Evolutionary conservation across 805 yeast species (phyloP).

Genomic region (Wickerhamomyces bisporus): DNA sequence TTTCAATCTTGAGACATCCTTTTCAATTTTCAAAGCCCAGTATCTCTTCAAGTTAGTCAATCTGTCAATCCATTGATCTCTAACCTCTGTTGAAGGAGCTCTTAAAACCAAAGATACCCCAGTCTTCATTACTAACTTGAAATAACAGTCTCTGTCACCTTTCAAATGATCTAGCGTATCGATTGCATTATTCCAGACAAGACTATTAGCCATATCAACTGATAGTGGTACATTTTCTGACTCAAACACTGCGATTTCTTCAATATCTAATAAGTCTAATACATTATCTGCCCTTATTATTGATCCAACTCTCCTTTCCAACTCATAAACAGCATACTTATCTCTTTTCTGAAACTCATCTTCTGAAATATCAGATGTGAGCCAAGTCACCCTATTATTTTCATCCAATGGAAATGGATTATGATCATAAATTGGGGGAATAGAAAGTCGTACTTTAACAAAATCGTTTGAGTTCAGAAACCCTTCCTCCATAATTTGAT

Average conservation of each 20-base stretch:
- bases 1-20: conserved; percentile 35
- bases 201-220: conserved; percentile 25
- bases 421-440: conserved; percentile 39
- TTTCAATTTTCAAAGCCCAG: conserved; percentile 49
- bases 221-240: conserved; percentile 18
- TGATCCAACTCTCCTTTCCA: conserved; percentile 53
- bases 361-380: conserved; percentile 31
- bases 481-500: conserved; percentile 19
- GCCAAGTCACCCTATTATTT: conserved; percentile 58
- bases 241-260: conserved; percentile 32
- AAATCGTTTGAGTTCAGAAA: conserved; percentile 23
- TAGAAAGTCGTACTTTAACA: conserved; percentile 11
- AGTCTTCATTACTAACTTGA: conserved; percentile 45
- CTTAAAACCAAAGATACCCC: conserved; percentile 46
- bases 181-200: conserved; percentile 24
- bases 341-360: conserved; percentile 48
- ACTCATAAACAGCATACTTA: conserved; percentile 54
- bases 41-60: conserved; percentile 41
- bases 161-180: conserved; percentile 20
- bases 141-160: conserved; percentile 39
- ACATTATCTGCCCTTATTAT: conserved; percentile 55
- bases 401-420: conserved; percentile 51
- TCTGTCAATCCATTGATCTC: conserved; percentile 65
- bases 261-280: conserved; percentile 52
- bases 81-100: conserved; percentile 42